These are phyloP conservation scores for Mariannaea sp. DNA, from an alignment of 2,329 filamentous ascomycete species.

Conservation along the genomic window DNA sequence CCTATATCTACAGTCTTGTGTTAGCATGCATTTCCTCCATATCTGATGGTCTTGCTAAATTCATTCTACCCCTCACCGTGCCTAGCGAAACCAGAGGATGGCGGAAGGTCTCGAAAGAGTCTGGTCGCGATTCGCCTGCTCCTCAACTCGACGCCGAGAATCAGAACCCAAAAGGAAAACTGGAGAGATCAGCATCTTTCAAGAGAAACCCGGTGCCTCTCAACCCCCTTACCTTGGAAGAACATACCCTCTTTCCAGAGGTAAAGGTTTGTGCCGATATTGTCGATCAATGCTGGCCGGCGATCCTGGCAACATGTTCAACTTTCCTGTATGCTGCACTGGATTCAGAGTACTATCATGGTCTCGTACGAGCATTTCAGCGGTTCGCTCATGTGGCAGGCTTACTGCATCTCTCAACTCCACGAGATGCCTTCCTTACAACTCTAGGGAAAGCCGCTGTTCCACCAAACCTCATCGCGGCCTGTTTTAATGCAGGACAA, in stretches of 20 bases:
- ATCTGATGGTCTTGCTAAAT: slow-evolving; percentile 90
- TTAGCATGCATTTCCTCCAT: slow-evolving; percentile 87
- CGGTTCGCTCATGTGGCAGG: slow-evolving; percentile 95
- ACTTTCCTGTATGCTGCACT: slow-evolving; percentile 92
- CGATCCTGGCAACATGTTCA: slow-evolving; percentile 90
- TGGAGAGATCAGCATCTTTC: slow-evolving; percentile 69
- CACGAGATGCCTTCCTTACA: slow-evolving; percentile 91
- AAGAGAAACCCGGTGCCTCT: slow-evolving; percentile 78
- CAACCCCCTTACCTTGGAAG: slow-evolving; percentile 78
- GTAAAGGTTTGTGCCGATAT: slow-evolving; percentile 80
- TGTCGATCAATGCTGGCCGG: slow-evolving; percentile 93
- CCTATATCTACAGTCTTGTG: slow-evolving; percentile 89
- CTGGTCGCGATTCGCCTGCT: slow-evolving; percentile 50
- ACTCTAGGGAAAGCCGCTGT: slow-evolving; percentile 93
- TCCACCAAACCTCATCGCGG: slow-evolving; percentile 74
- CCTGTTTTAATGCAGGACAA: slow-evolving; percentile 58
- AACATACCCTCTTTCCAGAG: slow-evolving; percentile 71
- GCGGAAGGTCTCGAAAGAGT: slow-evolving; percentile 53
- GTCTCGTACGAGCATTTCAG: slow-evolving; percentile 89
- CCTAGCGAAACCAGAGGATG: slow-evolving; percentile 67
- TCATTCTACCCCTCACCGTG: slow-evolving; percentile 88
- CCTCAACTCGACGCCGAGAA: slow-evolving; percentile 44
- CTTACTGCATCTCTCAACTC: slow-evolving; percentile 79
- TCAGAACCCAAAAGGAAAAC: slow-evolving; percentile 40
- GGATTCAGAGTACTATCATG: slow-evolving; percentile 92